Evolutionary conservation across 164 flowering plant genomes (phyloP).

Genomic region (Kingdonia uniflora): DNA sequence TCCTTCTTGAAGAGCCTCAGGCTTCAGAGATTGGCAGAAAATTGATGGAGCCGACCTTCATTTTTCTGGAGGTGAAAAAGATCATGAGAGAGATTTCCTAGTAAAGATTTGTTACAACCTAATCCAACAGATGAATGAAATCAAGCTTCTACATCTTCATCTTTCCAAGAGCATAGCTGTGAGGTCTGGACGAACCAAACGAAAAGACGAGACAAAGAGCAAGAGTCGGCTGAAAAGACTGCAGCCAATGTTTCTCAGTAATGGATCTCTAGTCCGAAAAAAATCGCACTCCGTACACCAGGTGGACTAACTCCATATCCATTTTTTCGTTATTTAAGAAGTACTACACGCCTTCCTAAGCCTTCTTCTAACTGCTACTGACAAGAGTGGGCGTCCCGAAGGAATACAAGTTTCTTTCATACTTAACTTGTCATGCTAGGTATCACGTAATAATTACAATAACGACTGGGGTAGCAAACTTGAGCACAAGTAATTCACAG

Average conservation of each 20-base stretch:
- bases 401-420: conserved; percentile 68
- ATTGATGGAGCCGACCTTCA: conserved; percentile 17
- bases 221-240: conserved; percentile 63
- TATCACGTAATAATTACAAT: no score
- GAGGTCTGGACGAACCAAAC: conserved; percentile 63
- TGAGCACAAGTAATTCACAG: no score
- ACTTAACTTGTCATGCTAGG: background rate
- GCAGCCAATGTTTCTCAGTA: conserved; percentile 40
- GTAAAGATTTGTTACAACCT: conserved; percentile 25
- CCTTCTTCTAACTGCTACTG: conserved; percentile 73
- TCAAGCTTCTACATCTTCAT: conserved; percentile 37
- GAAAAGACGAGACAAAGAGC: conserved; percentile 66
- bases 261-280: conserved; percentile 46
- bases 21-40: conserved; percentile 23
- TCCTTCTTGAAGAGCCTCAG: conserved; percentile 15
- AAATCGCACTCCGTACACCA: conserved; percentile 50
- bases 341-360: conserved; percentile 47
- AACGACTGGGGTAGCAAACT: no score
- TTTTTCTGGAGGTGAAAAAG: conserved; percentile 19
- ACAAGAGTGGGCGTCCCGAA: conserved; percentile 62
- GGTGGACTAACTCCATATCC: conserved; percentile 69
- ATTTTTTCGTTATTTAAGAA: conserved; percentile 55
- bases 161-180: conserved; percentile 43
- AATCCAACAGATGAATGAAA: conserved; percentile 46
- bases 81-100: conserved; percentile 14